Conservation (phyloP, 192 early-diverging fungal genomes). For the Pilaira anomala region DNA sequence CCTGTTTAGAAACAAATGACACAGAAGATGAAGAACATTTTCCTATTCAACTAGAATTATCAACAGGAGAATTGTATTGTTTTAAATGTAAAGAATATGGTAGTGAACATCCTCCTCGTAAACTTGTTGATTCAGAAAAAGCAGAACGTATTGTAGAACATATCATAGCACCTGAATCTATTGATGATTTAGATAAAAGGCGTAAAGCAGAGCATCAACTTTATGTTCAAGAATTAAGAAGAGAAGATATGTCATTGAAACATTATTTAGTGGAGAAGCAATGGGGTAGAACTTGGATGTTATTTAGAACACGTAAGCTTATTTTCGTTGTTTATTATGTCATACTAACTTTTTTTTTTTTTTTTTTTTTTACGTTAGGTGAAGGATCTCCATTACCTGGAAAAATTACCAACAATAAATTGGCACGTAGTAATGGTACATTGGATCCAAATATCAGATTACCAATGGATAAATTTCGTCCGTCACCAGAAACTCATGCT, state of each 20-base stretch:
- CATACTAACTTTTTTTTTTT: not conserved
- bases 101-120: not conserved
- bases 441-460: constrained; percentile 30
- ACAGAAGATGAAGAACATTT: not conserved
- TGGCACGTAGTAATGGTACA: constrained; percentile 25
- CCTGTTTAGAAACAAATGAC: constrained; percentile 4
- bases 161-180: not conserved
- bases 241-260: constrained; percentile 30
- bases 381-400: constrained; percentile 34
- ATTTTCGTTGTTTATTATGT: not conserved
- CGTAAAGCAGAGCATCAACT: constrained; percentile 25
- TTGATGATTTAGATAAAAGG: constrained; percentile 8
- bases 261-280: constrained; percentile 30
- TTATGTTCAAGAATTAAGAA: constrained; percentile 30
- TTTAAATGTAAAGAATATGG: constrained; percentile 15
- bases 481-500: constrained; percentile 33
- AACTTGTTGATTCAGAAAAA: not conserved
- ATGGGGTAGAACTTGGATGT: constrained; percentile 34
- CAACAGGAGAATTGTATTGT: constrained; percentile 11
- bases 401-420: constrained; percentile 27
- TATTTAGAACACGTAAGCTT: constrained; percentile 32
- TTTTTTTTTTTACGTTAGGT: constrained; percentile 19
- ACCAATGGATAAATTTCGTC: constrained; percentile 32
- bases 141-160: not conserved
- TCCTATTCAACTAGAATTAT: constrained; percentile 15